Evolutionary conservation across 495 filamentous ascomycete genomes (phyloP).

Genomic region (Friedmanniomyces endolithicus): DNA sequence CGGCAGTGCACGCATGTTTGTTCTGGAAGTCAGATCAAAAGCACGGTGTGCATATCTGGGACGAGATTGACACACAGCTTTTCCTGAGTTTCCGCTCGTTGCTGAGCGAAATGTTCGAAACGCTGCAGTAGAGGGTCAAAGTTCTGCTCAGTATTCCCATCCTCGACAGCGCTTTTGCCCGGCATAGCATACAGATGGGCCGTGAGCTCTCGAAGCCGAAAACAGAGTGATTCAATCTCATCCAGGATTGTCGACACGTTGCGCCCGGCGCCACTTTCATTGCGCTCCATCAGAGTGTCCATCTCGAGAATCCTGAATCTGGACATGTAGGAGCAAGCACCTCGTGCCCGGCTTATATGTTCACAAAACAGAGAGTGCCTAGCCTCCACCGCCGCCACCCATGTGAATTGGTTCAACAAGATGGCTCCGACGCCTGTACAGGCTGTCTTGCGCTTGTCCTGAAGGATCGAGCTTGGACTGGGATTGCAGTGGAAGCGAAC

Average conservation of each 20-base stretch:
- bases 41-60: background rate
- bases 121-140: background rate
- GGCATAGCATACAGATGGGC: background rate
- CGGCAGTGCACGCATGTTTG: background rate
- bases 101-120: background rate
- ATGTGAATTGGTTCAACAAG: background rate
- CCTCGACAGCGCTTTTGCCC: background rate
- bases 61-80: background rate
- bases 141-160: background rate
- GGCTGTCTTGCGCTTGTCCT: background rate
- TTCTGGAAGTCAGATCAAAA: background rate
- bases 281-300: background rate
- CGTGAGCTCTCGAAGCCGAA: background rate
- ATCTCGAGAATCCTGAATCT: background rate
- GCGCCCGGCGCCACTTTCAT: background rate
- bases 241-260: background rate
- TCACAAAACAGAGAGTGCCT: background rate
- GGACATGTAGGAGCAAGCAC: background rate
- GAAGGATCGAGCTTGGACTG: background rate
- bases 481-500: background rate
- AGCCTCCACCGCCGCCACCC: background rate
- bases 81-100: background rate
- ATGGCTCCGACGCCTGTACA: background rate
- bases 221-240: background rate
- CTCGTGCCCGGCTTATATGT: background rate